These are phyloP conservation scores for Solanum chacoense DNA, from an alignment of 305 asterid species.

Conservation along the genomic window DNA sequence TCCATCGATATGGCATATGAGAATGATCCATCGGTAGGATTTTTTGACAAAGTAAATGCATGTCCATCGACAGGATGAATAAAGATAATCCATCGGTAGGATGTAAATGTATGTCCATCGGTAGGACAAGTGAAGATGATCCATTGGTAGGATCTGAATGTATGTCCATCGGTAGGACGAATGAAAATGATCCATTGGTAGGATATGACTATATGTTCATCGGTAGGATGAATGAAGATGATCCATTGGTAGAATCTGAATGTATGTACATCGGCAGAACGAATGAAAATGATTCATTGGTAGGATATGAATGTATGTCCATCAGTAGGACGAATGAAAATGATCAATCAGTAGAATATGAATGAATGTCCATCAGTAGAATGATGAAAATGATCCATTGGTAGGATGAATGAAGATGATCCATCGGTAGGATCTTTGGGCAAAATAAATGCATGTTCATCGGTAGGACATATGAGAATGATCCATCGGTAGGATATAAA, in stretches of 20 bases:
- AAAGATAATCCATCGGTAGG: too few species aligned
- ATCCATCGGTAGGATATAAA: too few species aligned
- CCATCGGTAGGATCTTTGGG: background rate
- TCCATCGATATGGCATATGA: too few species aligned
- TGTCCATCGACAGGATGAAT: too few species aligned
- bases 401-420: too few species aligned
- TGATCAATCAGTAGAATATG: too few species aligned
- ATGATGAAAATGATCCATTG: too few species aligned
- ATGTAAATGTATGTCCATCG: background rate
- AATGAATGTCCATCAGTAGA: too few species aligned
- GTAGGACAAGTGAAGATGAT: background rate
- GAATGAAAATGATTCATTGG: background rate
- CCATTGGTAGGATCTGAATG: background rate
- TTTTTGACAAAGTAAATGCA: too few species aligned
- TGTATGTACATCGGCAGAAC: background rate
- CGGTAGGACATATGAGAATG: too few species aligned
- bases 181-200: background rate
- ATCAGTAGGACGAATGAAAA: too few species aligned
- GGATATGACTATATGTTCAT: background rate
- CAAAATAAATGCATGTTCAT: background rate
- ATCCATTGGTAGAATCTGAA: background rate
- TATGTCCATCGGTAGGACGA: background rate
- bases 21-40: too few species aligned
- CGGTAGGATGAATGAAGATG: background rate
- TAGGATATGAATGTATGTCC: background rate